phyloP scores from a whole-genome alignment of 2,329 filamentous ascomycete species.

The Ceratocystis lukuohia region DNA sequence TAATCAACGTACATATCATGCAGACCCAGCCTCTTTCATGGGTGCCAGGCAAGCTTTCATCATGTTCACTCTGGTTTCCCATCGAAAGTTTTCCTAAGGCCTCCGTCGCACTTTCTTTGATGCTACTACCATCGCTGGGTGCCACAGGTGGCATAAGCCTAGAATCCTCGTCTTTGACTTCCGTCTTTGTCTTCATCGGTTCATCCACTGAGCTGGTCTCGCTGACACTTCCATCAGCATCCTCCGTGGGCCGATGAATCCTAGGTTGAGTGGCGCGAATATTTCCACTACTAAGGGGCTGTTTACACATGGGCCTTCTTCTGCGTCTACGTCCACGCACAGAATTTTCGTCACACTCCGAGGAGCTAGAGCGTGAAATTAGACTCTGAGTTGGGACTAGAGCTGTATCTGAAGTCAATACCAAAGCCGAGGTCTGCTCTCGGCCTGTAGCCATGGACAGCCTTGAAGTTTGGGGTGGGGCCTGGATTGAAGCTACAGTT shows the following conservation, averaged over 20 bases:
- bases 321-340: neutral
- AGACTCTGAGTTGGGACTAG: neutral
- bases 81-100: neutral
- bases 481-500: neutral
- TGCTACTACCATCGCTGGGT: neutral
- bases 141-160: neutral
- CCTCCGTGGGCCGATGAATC: neutral
- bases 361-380: neutral
- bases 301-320: neutral
- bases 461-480: neutral
- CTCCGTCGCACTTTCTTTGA: neutral
- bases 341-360: neutral
- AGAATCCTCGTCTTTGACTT: neutral
- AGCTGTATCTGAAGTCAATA: neutral
- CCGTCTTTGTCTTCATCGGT: neutral
- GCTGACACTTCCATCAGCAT: neutral
- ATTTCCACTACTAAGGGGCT: neutral
- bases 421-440: neutral
- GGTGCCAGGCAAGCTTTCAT: neutral
- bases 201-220: constrained; percentile 1
- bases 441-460: neutral
- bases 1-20: neutral
- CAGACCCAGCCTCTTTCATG: neutral
- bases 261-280: neutral
- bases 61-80: neutral